phyloP scores from a whole-genome alignment of 2,329 filamentous ascomycete species.

The Penicillium verrucosum region DNA sequence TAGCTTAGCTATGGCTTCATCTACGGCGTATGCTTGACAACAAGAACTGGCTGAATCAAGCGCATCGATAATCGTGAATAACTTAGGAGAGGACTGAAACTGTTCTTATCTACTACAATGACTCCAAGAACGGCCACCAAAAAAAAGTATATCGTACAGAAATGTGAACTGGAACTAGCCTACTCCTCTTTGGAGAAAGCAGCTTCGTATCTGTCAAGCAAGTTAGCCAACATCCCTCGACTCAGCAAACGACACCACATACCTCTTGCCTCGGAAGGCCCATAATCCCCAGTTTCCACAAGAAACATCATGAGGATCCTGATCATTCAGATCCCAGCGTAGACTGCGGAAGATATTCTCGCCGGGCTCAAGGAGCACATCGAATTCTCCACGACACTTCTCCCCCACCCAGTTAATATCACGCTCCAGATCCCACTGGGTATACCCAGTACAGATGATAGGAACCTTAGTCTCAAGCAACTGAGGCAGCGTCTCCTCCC shows the following conservation, averaged over 20 bases:
- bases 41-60: background rate
- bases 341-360: slow-evolving; percentile 93
- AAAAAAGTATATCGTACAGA: slow-evolving; percentile 10
- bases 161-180: background rate
- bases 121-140: background rate
- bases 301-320: slow-evolving; percentile 89
- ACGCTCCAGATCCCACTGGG: slow-evolving; percentile 87
- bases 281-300: slow-evolving; percentile 97
- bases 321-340: slow-evolving; percentile 94
- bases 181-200: slow-evolving; percentile 29
- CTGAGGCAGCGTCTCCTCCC: slow-evolving; percentile 84
- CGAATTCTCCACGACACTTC: slow-evolving; percentile 84
- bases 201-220: slow-evolving; percentile 37
- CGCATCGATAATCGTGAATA: background rate
- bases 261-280: slow-evolving; percentile 97
- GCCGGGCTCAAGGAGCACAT: slow-evolving; percentile 83
- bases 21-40: background rate
- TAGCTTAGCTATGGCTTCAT: background rate
- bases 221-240: slow-evolving; percentile 5
- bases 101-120: slow-evolving; percentile 9
- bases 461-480: slow-evolving; percentile 94
- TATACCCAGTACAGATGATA: slow-evolving; percentile 92
- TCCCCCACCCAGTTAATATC: slow-evolving; percentile 88
- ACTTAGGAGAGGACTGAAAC: background rate
- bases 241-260: slow-evolving; percentile 42